Percentiles rank a stretch among this genome's conserved stretches.
Evolutionary conservation across 31 red algal species (phyloP).

Genomic region (Asparagopsis taxiformis): DNA sequence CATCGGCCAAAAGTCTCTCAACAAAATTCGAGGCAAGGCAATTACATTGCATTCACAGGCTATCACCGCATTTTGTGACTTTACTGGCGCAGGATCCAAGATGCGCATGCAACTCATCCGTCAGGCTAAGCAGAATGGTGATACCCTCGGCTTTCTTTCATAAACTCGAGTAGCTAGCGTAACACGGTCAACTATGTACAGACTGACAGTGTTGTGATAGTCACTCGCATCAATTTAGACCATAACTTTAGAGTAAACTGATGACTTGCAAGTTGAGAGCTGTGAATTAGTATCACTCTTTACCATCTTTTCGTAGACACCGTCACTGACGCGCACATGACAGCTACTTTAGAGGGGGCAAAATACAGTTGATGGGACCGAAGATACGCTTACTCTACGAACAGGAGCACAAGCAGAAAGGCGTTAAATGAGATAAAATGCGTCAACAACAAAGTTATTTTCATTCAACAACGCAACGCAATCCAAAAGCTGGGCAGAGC

Average conservation of each 20-base stretch:
- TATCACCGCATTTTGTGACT: slow-evolving; percentile 98
- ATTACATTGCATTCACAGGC: slow-evolving; percentile 98
- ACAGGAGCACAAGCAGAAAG: background rate
- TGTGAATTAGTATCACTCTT: background rate
- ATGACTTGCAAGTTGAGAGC: too few relatives aligned
- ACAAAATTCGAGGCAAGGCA: slow-evolving; percentile 94
- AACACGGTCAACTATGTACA: too few relatives aligned
- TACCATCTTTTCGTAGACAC: slow-evolving; percentile 1
- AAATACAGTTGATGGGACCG: background rate
- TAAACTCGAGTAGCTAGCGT: too few relatives aligned
- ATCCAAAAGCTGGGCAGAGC: slow-evolving; percentile 27
- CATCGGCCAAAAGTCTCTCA: slow-evolving; percentile 89
- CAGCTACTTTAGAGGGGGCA: too few relatives aligned
- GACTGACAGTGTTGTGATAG: too few relatives aligned
- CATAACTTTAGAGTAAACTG: too few relatives aligned
- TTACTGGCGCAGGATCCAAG: slow-evolving; percentile 84
- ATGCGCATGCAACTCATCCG: slow-evolving; percentile 93
- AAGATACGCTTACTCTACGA: background rate
- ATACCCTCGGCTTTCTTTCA: slow-evolving; percentile 94
- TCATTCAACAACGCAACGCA: slow-evolving; percentile 15
- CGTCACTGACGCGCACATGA: too few relatives aligned
- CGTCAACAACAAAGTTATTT: background rate
- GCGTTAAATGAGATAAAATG: slow-evolving; percentile 1
- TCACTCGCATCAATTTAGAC: too few relatives aligned
- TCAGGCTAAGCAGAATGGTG: slow-evolving; percentile 95